Conservation (phyloP, 345 rosid genomes). For the Eucalyptus erythrocorys region DNA sequence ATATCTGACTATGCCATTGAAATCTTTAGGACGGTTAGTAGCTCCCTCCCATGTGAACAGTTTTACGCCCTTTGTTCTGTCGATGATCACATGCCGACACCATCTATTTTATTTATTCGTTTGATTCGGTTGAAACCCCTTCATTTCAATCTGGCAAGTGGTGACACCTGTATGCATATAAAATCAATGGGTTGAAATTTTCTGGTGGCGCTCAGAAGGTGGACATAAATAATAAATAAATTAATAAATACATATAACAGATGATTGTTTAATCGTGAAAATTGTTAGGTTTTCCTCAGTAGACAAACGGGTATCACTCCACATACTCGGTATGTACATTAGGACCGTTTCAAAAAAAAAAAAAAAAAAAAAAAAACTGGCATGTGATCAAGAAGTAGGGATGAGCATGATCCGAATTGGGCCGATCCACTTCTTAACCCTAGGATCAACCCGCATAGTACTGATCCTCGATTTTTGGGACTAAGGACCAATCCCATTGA, state of each 20-base stretch:
- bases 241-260: neutral
- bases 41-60: neutral
- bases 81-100: neutral
- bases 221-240: neutral
- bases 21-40: neutral
- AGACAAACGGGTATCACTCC: neutral
- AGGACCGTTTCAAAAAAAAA: neutral
- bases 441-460: accelerated
- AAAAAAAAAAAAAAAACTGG: neutral
- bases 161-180: neutral
- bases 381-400: neutral
- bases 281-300: neutral
- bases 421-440: accelerated
- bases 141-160: neutral
- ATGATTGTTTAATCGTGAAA: neutral
- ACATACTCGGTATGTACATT: neutral
- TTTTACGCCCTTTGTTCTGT: neutral
- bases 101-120: neutral
- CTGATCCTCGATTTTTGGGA: no score
- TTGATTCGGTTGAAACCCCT: neutral
- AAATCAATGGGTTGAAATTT: neutral
- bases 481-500: no score
- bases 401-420: accelerated
- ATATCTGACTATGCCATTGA: neutral
- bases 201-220: neutral